A percentile compares a stretch with the other conserved stretches of the same genome.
phyloP scores from a whole-genome alignment of 192 early-diverging fungal species.

The Chytriomyces sp. region DNA sequence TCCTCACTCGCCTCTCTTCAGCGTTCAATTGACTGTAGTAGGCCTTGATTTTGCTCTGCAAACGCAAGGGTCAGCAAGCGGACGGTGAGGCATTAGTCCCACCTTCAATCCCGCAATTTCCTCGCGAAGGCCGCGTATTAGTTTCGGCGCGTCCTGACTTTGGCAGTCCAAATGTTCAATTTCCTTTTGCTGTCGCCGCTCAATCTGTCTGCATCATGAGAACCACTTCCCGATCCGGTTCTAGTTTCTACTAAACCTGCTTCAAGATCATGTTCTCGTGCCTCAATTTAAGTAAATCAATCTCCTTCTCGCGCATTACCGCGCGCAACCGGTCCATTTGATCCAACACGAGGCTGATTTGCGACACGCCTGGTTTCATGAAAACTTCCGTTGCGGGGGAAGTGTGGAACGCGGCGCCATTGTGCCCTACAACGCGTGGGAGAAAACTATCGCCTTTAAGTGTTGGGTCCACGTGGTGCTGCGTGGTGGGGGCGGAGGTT shows the following conservation, averaged over 20 bases:
- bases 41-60: constrained; percentile 50
- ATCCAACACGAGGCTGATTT: constrained; percentile 24
- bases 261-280: constrained; percentile 56
- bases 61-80: not conserved
- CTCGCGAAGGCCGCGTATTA: constrained; percentile 51
- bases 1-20: constrained; percentile 47
- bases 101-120: constrained; percentile 55
- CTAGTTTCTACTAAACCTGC: constrained; percentile 37
- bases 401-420: not conserved
- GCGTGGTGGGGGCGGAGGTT: too few relatives aligned
- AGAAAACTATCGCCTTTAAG: constrained; percentile 6
- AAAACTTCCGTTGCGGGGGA: not conserved
- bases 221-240: not conserved
- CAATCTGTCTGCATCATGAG: constrained; percentile 35
- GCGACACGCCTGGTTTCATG: constrained; percentile 9
- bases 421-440: not conserved
- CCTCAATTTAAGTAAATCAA: constrained; percentile 43
- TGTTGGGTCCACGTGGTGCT: too few relatives aligned
- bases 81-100: not conserved
- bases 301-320: constrained; percentile 50
- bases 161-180: constrained; percentile 47
- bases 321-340: constrained; percentile 47
- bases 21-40: constrained; percentile 49
- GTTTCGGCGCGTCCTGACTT: constrained; percentile 50
- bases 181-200: constrained; percentile 58